Percentiles rank a stretch among this genome's conserved stretches.
Evolutionary conservation across 1,139 yeast genomes (phyloP).

Genomic region (Arxiozyma bovina): DNA sequence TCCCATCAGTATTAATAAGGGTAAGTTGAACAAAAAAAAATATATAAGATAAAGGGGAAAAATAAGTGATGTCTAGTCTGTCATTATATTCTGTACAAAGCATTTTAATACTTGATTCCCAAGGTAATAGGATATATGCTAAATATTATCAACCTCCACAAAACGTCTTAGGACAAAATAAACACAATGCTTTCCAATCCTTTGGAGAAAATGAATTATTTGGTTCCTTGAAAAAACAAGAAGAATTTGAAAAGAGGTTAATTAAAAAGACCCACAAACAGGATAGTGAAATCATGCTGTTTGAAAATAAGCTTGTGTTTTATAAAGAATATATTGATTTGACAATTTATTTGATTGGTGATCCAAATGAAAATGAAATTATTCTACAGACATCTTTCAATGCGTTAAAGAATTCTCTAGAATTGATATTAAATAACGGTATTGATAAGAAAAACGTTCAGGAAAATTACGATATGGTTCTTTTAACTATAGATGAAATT

Average conservation of each 20-base stretch:
- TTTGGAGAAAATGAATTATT: constrained; percentile 32
- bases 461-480: constrained; percentile 78
- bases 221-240: constrained; percentile 52
- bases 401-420: constrained; percentile 75
- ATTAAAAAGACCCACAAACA: constrained; percentile 71
- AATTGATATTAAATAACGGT: constrained; percentile 62
- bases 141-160: constrained; percentile 69
- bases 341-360: constrained; percentile 60
- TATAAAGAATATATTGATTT: constrained; percentile 79
- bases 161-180: background rate
- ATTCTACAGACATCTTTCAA: constrained; percentile 68
- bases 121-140: constrained; percentile 72
- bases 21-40: background rate
- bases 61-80: constrained; percentile 22
- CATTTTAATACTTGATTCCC: constrained; percentile 67
- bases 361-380: constrained; percentile 77
- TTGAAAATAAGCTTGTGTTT: constrained; percentile 67
- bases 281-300: constrained; percentile 70
- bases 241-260: constrained; percentile 63
- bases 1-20: no score
- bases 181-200: background rate
- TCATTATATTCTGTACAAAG: constrained; percentile 76
- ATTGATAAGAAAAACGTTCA: constrained; percentile 71
- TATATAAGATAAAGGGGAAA: no score
- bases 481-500: constrained; percentile 83